These are phyloP conservation scores for Rhodotorula taiwanensis DNA, from an alignment of 768 basidiomycete genomes.

Conservation along the genomic window DNA sequence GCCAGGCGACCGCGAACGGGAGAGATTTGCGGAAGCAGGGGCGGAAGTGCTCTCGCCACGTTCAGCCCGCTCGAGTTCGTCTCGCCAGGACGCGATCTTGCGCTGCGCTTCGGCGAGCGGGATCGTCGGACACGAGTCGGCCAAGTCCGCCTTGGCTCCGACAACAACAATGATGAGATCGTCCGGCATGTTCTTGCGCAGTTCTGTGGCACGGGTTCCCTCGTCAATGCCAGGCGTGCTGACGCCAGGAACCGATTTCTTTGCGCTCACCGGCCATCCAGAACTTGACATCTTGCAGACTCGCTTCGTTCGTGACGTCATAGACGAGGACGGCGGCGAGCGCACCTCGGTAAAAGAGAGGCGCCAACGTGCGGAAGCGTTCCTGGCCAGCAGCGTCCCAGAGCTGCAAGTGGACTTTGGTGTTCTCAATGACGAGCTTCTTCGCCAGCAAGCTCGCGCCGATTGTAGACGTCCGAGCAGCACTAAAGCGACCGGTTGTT, in stretches of 20 bases:
- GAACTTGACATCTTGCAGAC: conserved; percentile 81
- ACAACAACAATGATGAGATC: conserved; percentile 92
- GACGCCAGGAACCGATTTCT: fast-evolving
- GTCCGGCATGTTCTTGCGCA: conserved; percentile 41
- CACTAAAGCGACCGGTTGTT: conserved; percentile 82
- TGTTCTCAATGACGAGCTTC: conserved; percentile 75
- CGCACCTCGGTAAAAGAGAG: conserved; percentile 94
- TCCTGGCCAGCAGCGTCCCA: conserved; percentile 93
- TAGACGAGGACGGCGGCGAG: conserved; percentile 90
- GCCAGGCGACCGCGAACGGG: conserved; percentile 5
- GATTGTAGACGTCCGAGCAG: conserved; percentile 80
- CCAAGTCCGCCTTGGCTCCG: conserved; percentile 61
- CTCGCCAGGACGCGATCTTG: conserved; percentile 74
- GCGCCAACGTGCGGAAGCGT: conserved; percentile 86
- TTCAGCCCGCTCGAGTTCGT: conserved; percentile 15
- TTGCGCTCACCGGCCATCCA: conserved; percentile 68
- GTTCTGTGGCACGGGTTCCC: conserved; percentile 38
- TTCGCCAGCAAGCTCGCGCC: conserved; percentile 91
- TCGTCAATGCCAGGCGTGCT: background rate
- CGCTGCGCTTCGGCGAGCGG: conserved; percentile 68
- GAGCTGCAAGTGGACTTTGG: conserved; percentile 60
- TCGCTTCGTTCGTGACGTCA: conserved; percentile 82
- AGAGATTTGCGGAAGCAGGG: conserved; percentile 1
- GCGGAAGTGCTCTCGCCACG: background rate
- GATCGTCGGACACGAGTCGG: conserved; percentile 32